These are phyloP conservation scores for Bruguiera gymnorhiza DNA, from an alignment of 345 rosid genomes.

Conservation along the genomic window DNA sequence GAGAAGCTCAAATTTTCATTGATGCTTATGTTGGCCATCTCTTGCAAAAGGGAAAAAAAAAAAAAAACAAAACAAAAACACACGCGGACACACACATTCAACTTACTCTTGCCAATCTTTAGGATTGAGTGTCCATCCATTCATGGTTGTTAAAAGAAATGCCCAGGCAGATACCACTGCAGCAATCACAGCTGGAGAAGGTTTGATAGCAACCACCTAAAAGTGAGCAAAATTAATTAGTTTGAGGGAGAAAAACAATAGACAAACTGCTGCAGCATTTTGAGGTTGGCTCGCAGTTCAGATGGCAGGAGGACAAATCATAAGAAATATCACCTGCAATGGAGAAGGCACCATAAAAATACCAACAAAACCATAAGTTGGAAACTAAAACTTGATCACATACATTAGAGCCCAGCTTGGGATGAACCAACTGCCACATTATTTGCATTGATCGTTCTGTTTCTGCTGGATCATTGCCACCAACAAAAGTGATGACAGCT, in stretches of 20 bases:
- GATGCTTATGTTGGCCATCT: too few relatives aligned
- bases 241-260: background rate
- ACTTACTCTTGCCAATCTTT: conserved; percentile 87
- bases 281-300: too few relatives aligned
- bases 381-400: conserved; percentile 32
- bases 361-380: background rate
- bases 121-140: conserved; percentile 48
- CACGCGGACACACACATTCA: background rate
- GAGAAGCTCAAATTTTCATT: too few relatives aligned
- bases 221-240: background rate
- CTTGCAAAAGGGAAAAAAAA: too few relatives aligned
- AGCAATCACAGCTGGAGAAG: conserved; percentile 53
- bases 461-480: conserved; percentile 62
- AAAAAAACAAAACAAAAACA: too few relatives aligned
- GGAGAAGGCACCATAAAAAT: background rate
- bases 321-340: too few relatives aligned
- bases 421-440: conserved; percentile 87
- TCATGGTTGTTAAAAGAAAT: conserved; percentile 74
- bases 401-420: conserved; percentile 84
- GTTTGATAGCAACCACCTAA: conserved; percentile 67
- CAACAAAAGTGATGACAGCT: conserved; percentile 79
- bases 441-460: conserved; percentile 81
- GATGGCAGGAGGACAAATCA: too few relatives aligned
- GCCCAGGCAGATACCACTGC: conserved; percentile 92
- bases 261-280: too few relatives aligned